A percentile compares a stretch with the other conserved stretches of the same genome.
Conservation (phyloP, 768 basidiomycete genomes). For the Lactifluus pinguis region DNA sequence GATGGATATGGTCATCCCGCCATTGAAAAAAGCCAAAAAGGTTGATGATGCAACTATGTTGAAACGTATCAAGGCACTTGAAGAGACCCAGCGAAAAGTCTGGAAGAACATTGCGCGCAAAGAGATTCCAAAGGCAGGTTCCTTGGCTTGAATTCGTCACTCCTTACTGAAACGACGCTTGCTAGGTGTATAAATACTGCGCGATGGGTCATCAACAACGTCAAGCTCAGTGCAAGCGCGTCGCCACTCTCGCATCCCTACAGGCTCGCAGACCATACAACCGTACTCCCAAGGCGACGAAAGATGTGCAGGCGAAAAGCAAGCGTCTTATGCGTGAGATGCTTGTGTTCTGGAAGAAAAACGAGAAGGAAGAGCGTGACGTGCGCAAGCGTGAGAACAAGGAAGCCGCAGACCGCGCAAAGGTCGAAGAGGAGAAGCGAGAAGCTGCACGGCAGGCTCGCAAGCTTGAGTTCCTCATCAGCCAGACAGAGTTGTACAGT, state of each 20-base stretch:
- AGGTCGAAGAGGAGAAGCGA: conserved; percentile 85
- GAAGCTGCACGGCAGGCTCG: conserved; percentile 91
- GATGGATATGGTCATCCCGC: conserved; percentile 59
- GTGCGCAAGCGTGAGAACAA: conserved; percentile 90
- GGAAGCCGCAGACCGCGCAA: conserved; percentile 81
- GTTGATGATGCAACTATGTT: conserved; percentile 62
- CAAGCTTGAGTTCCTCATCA: conserved; percentile 97
- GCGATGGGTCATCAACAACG: conserved; percentile 56
- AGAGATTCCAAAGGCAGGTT: conserved; percentile 71
- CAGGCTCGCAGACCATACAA: conserved; percentile 72
- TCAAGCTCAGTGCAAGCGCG: conserved; percentile 62
- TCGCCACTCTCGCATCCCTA: conserved; percentile 63
- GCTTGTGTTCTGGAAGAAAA: conserved; percentile 96
- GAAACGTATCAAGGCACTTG: conserved; percentile 67
- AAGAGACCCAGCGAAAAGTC: conserved; percentile 80
- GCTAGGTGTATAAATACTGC: conserved; percentile 74
- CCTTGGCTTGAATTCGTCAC: neutral
- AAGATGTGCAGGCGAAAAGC: conserved; percentile 77
- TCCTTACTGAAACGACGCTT: neutral
- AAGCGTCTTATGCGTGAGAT: conserved; percentile 92
- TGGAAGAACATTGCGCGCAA: conserved; percentile 83
- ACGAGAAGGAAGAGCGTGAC: conserved; percentile 93
- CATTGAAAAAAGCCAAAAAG: conserved; percentile 68
- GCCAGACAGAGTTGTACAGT: conserved; percentile 96
- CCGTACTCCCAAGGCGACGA: conserved; percentile 66